Evolutionary conservation across 768 basidiomycete species (phyloP), one percentile per base, ranked within the genome.

Genomic region (Boletus sp.): DNA sequence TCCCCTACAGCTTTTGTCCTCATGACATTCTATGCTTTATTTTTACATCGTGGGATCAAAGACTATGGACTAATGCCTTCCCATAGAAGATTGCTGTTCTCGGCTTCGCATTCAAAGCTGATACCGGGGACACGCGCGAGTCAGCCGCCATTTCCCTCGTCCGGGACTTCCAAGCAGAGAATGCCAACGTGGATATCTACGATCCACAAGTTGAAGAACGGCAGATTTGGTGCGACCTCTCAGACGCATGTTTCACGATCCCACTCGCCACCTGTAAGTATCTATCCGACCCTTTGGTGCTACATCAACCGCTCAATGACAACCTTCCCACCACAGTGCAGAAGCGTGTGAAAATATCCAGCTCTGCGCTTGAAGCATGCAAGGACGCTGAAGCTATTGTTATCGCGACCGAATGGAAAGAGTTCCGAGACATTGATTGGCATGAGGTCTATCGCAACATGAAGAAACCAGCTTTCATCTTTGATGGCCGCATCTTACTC

Each of bases 21-120:
- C 29, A n/a, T 45, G 50, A 57, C 47, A 45, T 52, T 39, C 14
- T 6, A 15, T 30, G 4, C 9, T 5, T 29, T 47, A 29, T 37
- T 47, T 46, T 55, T 55, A 24, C 45, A n/a, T 28, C 58, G 40
- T 64, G 58, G 20, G 60, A 49, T 32, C 37, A 28, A 32, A 35
- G 32, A 30, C 5, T 18, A 47, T 52, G 39, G 55, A 48, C 47
- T 66, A 11, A 58, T 52, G 17, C 35, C 30, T 56, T 62, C 46
- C 33, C 32, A 40, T 71, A 87, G 94, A 86, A 86, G 68, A 95
- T 99, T 67, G 92, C 97, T 44, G 91, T 99, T 46, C 86, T 99
- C 42, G 96, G 96, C 11, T 99, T 98, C 73, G 97, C 96, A 4
- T 98, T 98, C 87, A 98, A 98, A 80, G 96, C 97, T 42, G 95